Evolutionary conservation across 495 filamentous ascomycete genomes (phyloP).

Genomic region (Cercophora sp.): DNA sequence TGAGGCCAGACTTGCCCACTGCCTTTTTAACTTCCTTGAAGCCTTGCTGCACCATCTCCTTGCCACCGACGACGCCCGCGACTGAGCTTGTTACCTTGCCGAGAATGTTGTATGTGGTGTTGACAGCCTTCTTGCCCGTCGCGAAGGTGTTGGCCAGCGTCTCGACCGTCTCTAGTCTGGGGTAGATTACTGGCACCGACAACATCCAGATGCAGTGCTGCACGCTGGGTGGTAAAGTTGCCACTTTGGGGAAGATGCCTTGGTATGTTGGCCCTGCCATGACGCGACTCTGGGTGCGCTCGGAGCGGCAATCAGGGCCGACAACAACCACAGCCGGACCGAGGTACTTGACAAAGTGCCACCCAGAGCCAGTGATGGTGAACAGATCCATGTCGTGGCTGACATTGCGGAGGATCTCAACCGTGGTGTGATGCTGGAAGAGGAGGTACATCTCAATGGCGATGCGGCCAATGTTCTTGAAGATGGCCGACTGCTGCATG

Average conservation of each 20-base stretch:
- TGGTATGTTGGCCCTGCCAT: constrained; percentile 97
- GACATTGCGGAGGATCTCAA: constrained; percentile 85
- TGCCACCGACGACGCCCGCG: constrained; percentile 90
- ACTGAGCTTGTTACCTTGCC: constrained; percentile 92
- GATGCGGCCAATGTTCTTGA: constrained; percentile 95
- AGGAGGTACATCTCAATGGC: constrained; percentile 99
- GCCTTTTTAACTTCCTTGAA: constrained; percentile 94
- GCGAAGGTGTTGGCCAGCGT: constrained; percentile 82
- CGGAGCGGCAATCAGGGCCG: constrained; percentile 85
- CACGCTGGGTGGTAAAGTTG: constrained; percentile 82
- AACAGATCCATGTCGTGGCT: constrained; percentile 86
- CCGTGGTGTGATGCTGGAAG: constrained; percentile 96
- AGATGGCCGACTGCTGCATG: constrained; percentile 95
- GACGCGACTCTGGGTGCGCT: constrained; percentile 85
- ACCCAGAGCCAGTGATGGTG: constrained; percentile 92
- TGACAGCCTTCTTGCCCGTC: constrained; percentile 95
- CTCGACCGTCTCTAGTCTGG: constrained; percentile 85
- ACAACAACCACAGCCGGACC: constrained; percentile 87
- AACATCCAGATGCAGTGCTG: constrained; percentile 97
- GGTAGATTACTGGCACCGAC: constrained; percentile 85
- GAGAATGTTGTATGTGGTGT: constrained; percentile 88
- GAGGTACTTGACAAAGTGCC: constrained; percentile 97
- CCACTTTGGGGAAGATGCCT: constrained; percentile 92
- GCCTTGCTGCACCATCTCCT: constrained; percentile 82
- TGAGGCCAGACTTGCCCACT: constrained; percentile 88